Conservation (phyloP, 2,329 filamentous ascomycete species). For the Hypoxylon sp. region DNA sequence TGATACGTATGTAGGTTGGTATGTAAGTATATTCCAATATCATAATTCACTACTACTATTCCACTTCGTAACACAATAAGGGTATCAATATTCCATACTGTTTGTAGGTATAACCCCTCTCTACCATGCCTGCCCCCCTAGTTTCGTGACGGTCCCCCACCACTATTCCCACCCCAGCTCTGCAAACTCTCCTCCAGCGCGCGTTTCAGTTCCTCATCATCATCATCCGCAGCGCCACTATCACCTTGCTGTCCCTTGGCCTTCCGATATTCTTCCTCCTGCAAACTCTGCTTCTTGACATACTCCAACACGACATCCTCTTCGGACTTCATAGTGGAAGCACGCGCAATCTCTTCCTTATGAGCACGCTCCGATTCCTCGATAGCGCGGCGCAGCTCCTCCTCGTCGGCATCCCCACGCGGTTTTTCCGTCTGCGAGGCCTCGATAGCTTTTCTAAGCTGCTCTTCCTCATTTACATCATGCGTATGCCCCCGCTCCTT, state of each 20-base stretch:
- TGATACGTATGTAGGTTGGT: too few species aligned
- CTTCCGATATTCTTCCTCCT: slow-evolving; percentile 66
- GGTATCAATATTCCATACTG: slow-evolving; percentile 26
- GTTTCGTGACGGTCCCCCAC: slow-evolving; percentile 37
- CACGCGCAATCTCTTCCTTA: slow-evolving; percentile 53
- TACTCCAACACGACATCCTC: slow-evolving; percentile 80
- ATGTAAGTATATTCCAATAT: too few species aligned
- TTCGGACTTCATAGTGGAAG: slow-evolving; percentile 61
- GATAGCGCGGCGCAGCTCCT: slow-evolving; percentile 57
- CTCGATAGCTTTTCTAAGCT: slow-evolving; percentile 52
- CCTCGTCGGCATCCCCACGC: slow-evolving; percentile 49
- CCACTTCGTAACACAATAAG: slow-evolving; percentile 14
- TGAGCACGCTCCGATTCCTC: slow-evolving; percentile 58
- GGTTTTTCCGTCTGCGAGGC: slow-evolving; percentile 49
- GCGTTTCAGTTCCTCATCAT: slow-evolving; percentile 40
- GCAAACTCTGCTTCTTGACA: slow-evolving; percentile 77
- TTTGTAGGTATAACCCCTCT: background rate
- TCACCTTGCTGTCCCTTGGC: slow-evolving; percentile 47
- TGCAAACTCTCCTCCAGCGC: slow-evolving; percentile 45
- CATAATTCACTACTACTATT: background rate
- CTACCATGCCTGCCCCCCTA: background rate
- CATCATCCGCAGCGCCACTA: slow-evolving; percentile 36
- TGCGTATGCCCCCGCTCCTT: too few species aligned
- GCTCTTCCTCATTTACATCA: slow-evolving; percentile 45
- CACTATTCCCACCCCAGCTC: slow-evolving; percentile 28